These are phyloP conservation scores for Fraxinus dipetala DNA, from an alignment of 305 asterid species.

Conservation along the genomic window DNA sequence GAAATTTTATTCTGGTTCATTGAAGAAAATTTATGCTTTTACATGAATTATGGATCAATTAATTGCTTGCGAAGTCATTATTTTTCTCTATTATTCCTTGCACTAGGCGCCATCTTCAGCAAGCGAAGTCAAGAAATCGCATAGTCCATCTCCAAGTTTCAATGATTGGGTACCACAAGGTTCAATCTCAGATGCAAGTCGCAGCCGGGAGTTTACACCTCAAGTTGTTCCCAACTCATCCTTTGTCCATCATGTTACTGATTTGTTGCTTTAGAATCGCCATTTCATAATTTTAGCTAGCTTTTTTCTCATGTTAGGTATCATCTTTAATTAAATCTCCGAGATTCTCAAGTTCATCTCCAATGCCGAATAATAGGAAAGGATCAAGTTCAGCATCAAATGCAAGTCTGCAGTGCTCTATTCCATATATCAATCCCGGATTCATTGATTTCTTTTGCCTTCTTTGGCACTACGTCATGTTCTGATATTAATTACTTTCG, in stretches of 20 bases:
- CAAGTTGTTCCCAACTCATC: background rate
- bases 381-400: background rate
- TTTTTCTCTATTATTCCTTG: background rate
- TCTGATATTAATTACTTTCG: background rate
- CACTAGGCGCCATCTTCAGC: slow-evolving; percentile 5
- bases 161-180: slow-evolving; percentile 4
- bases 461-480: background rate
- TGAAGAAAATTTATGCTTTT: slow-evolving; percentile 16
- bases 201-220: background rate
- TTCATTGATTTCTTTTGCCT: background rate
- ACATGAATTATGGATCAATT: slow-evolving; percentile 5
- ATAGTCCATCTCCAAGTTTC: slow-evolving; percentile 16
- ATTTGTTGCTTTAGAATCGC: background rate
- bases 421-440: background rate
- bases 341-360: background rate
- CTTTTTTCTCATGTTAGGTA: background rate
- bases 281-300: background rate
- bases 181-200: slow-evolving; percentile 4
- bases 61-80: background rate
- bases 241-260: background rate
- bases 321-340: background rate
- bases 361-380: background rate
- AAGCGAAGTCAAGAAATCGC: background rate
- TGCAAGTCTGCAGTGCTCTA: background rate
- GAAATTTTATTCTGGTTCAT: background rate